These are phyloP conservation scores for Rhododendron molle DNA, from an alignment of 148 eudicot species.

Conservation along the genomic window DNA sequence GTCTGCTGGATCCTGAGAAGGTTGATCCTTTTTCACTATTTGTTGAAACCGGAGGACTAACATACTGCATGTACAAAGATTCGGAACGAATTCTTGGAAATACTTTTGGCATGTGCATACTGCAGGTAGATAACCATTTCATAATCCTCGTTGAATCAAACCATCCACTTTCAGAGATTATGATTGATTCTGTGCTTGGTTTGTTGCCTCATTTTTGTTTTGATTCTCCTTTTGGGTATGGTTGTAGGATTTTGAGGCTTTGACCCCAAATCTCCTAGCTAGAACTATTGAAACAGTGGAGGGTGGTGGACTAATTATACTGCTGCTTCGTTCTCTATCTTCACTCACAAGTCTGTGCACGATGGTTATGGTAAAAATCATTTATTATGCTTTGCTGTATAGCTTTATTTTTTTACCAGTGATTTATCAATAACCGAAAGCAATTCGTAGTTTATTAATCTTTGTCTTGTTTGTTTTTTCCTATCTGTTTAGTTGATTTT, in stretches of 20 bases:
- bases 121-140: slow-evolving; percentile 55
- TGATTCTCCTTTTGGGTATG: slow-evolving; percentile 13
- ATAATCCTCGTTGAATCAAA: background rate
- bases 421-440: background rate
- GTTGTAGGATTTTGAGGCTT: slow-evolving; percentile 85
- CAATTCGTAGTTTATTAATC: background rate
- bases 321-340: slow-evolving; percentile 75
- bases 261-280: slow-evolving; percentile 94
- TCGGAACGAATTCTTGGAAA: slow-evolving; percentile 92
- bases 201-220: background rate
- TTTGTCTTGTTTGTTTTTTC: slow-evolving; percentile 6
- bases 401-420: background rate
- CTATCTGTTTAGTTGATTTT: background rate
- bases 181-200: background rate
- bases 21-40: slow-evolving; percentile 77
- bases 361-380: slow-evolving; percentile 81
- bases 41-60: slow-evolving; percentile 67
- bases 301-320: slow-evolving; percentile 86
- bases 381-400: background rate
- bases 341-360: slow-evolving; percentile 91
- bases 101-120: slow-evolving; percentile 94
- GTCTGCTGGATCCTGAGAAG: slow-evolving; percentile 78
- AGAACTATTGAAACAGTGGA: slow-evolving; percentile 97
- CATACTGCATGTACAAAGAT: slow-evolving; percentile 79
- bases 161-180: background rate